Percentiles rank a stretch among this genome's conserved stretches.
These are phyloP conservation scores for Penicillium sp. DNA, from an alignment of 2,329 filamentous ascomycete genomes.

Conservation along the genomic window DNA sequence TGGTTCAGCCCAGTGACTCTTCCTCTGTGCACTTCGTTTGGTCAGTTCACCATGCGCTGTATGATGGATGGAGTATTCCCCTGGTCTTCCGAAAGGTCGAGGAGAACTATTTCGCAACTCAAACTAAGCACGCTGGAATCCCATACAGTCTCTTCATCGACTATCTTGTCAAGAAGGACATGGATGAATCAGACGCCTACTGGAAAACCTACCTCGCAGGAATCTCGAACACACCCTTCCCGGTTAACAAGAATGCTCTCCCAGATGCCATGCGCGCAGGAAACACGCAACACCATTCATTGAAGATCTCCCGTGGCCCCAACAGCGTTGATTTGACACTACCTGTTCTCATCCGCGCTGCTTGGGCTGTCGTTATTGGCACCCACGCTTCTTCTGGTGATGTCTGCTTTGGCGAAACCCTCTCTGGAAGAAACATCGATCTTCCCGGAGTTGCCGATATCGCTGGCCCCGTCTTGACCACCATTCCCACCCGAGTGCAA, in stretches of 20 bases:
- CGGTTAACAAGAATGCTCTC: constrained; percentile 24
- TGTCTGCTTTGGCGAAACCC: constrained; percentile 57
- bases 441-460: constrained; percentile 52
- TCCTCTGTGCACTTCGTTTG: constrained; percentile 47
- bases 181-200: constrained; percentile 32
- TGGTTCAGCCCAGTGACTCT: constrained; percentile 31
- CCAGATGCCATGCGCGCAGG: constrained; percentile 24
- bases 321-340: constrained; percentile 41
- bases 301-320: constrained; percentile 22
- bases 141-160: constrained; percentile 36
- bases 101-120: constrained; percentile 32
- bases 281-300: constrained; percentile 27
- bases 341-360: constrained; percentile 54
- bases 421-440: constrained; percentile 56
- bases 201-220: constrained; percentile 34
- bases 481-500: constrained; percentile 42
- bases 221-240: constrained; percentile 33
- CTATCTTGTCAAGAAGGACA: constrained; percentile 30
- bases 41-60: constrained; percentile 55
- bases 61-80: constrained; percentile 52
- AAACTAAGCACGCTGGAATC: constrained; percentile 11
- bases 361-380: constrained; percentile 55
- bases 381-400: constrained; percentile 51
- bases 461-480: constrained; percentile 46
- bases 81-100: constrained; percentile 41